Conservation (phyloP, 352 stramenopile genomes). For the Globisporangium spinosum region DNA sequence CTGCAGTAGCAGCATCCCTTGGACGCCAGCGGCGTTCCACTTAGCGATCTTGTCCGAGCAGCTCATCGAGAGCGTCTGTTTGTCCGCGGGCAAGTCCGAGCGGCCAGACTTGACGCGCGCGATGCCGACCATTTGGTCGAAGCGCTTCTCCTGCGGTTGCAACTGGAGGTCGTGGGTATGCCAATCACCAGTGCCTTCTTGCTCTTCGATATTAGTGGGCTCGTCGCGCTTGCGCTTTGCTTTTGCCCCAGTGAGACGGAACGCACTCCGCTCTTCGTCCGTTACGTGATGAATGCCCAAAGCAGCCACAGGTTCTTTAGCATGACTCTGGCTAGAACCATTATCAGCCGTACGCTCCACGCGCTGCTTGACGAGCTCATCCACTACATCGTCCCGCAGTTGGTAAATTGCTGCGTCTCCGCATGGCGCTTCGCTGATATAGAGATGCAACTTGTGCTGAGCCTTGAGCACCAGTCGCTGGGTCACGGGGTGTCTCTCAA, state of each 20-base stretch:
- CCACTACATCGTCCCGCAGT: slow-evolving; percentile 65
- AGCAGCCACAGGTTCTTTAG: background rate
- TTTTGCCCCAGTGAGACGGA: slow-evolving; percentile 70
- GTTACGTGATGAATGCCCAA: background rate
- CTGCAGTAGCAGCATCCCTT: slow-evolving; percentile 67
- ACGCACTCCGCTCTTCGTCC: slow-evolving; percentile 32
- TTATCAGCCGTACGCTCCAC: slow-evolving; percentile 16
- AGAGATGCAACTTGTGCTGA: slow-evolving; percentile 84
- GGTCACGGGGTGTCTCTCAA: slow-evolving; percentile 30
- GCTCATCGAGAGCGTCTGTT: slow-evolving; percentile 90
- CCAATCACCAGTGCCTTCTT: background rate
- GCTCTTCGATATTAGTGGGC: slow-evolving; percentile 2
- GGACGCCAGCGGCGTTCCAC: slow-evolving; percentile 82
- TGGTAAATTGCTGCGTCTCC: slow-evolving; percentile 93
- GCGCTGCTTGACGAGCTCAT: slow-evolving; percentile 50
- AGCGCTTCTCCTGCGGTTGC: slow-evolving; percentile 36
- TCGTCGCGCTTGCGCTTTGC: slow-evolving; percentile 29
- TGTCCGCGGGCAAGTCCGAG: slow-evolving; percentile 84
- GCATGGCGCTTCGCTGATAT: slow-evolving; percentile 91
- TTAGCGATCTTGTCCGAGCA: slow-evolving; percentile 92
- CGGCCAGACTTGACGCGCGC: slow-evolving; percentile 90
- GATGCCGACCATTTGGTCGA: slow-evolving; percentile 66
- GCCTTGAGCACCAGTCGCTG: slow-evolving; percentile 45
- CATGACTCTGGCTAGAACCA: no score
- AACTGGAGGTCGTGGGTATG: background rate